A percentile compares a stretch with the other conserved stretches of the same genome.
phyloP scores from a whole-genome alignment of 306 rosid species.

The Acacia melanoxylon region DNA sequence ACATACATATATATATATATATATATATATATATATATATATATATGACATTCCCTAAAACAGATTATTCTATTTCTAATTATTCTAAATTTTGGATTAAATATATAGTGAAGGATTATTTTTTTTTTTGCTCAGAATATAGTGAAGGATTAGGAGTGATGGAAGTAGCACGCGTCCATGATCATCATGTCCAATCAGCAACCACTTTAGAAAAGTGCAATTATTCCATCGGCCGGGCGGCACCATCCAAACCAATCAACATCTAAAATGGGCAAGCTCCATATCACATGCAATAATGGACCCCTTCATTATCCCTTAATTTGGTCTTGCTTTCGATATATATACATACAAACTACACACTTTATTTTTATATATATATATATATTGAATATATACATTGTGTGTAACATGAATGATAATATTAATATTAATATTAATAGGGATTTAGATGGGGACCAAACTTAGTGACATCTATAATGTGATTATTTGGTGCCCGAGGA shows the following conservation, averaged over 20 bases:
- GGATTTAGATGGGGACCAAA: neutral
- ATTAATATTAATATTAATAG: neutral
- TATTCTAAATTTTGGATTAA: neutral
- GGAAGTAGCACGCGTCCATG: neutral
- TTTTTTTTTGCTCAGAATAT: too few relatives aligned
- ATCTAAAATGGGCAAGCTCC: neutral
- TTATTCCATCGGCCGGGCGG: neutral
- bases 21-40: too few relatives aligned
- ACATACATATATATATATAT: too few relatives aligned
- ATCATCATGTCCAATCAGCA: neutral
- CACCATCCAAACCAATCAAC: neutral
- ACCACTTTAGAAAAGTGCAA: neutral
- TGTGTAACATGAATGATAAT: neutral
- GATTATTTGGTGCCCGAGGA: conserved; percentile 13
- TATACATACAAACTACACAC: neutral
- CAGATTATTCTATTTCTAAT: neutral
- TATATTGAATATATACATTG: neutral
- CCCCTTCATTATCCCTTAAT: neutral
- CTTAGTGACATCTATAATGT: neutral
- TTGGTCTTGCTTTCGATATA: neutral
- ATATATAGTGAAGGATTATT: neutral
- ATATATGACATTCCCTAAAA: neutral
- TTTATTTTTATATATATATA: neutral
- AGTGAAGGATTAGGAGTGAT: neutral
- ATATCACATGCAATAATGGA: neutral